phyloP scores from a whole-genome alignment of 139 green algal species.

The Closterium sp. region DNA sequence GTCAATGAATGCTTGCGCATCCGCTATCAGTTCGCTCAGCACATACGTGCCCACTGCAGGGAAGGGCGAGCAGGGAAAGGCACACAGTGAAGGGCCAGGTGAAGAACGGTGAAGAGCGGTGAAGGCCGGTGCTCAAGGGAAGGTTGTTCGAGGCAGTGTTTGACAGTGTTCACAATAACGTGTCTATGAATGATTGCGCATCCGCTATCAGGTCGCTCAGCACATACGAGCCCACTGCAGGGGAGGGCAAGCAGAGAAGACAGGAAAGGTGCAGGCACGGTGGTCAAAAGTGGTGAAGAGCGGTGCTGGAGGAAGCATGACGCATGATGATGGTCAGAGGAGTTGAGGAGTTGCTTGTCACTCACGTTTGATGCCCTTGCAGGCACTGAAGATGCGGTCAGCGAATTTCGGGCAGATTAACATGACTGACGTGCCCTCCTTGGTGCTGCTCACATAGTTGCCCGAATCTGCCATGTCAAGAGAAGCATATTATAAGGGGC shows the following conservation, averaged over 20 bases:
- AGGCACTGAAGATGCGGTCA: background rate
- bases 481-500: background rate
- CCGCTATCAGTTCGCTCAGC: background rate
- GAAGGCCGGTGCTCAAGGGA: too few relatives aligned
- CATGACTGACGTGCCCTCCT: background rate
- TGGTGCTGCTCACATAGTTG: background rate
- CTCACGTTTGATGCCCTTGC: background rate
- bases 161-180: background rate
- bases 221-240: too few relatives aligned
- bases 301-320: too few relatives aligned
- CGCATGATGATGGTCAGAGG: too few relatives aligned
- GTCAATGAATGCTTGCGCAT: background rate
- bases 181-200: too few relatives aligned
- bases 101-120: too few relatives aligned
- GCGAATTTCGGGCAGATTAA: background rate
- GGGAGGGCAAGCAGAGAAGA: background rate
- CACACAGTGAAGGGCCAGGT: too few relatives aligned
- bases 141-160: too few relatives aligned
- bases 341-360: too few relatives aligned
- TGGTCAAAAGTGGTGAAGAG: too few relatives aligned
- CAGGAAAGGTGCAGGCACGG: background rate
- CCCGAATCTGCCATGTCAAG: background rate
- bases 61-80: background rate
- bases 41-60: background rate
- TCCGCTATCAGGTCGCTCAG: too few relatives aligned